These are phyloP conservation scores for Vachellia pachyceras DNA, from an alignment of 306 rosid genomes.

Conservation along the genomic window DNA sequence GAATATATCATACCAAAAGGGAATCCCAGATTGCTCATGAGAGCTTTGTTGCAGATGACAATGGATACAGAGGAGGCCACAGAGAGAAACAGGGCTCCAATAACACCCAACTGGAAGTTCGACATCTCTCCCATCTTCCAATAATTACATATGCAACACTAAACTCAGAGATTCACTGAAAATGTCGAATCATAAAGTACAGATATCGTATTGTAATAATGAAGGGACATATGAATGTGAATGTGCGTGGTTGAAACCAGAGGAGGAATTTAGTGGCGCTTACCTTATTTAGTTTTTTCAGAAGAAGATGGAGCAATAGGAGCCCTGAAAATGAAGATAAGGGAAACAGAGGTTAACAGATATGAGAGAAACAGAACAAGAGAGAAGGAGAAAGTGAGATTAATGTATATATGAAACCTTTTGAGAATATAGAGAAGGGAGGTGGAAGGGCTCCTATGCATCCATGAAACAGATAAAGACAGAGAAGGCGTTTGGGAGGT, in stretches of 20 bases:
- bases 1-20: slow-evolving; percentile 65
- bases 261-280: background rate
- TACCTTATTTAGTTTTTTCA: slow-evolving; percentile 31
- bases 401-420: slow-evolving; percentile 18
- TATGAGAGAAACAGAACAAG: background rate
- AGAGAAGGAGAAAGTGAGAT: background rate
- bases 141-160: slow-evolving; percentile 9
- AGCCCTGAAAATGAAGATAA: slow-evolving; percentile 49
- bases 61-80: slow-evolving; percentile 98
- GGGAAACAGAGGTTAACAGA: background rate
- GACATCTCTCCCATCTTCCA: slow-evolving; percentile 83
- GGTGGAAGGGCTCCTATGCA: slow-evolving; percentile 48
- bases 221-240: background rate
- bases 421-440: slow-evolving; percentile 30
- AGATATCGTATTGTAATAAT: background rate
- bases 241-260: background rate
- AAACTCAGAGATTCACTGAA: background rate
- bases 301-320: slow-evolving; percentile 35
- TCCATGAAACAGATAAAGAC: slow-evolving; percentile 23
- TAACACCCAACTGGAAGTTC: slow-evolving; percentile 79
- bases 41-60: slow-evolving; percentile 98
- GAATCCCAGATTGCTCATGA: slow-evolving; percentile 99
- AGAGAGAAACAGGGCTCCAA: slow-evolving; percentile 92
- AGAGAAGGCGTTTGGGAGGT: slow-evolving; percentile 28
- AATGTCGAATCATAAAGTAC: background rate